Evolutionary conservation across 1,139 yeast genomes (phyloP), one percentile per base, ranked within the genome.

Genomic region (Kluyveromyces marxianus): DNA sequence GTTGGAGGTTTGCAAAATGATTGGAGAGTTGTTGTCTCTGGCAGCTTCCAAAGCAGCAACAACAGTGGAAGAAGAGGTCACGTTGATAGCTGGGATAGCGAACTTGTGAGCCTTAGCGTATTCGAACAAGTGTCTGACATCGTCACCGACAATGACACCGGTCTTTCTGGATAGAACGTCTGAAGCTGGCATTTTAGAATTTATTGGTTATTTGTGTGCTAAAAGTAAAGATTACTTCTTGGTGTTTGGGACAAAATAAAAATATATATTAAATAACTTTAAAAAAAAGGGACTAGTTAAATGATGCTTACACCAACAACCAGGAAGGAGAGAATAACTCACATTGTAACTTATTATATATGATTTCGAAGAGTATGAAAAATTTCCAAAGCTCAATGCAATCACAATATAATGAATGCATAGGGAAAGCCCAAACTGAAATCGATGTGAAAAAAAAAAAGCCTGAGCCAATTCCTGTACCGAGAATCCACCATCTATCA

Each of bases 121-220:
- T 71, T 84, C 83, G 74, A 90, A 92, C 68, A 92, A 81, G 61
- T 81, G 80, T 67, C 84, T 83, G 65, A 94, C 98, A 67, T 92
- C 98, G 65, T 90, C 97, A 67, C 99, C 99, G 75, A 86, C 94
- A 72, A 92, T 88, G 73, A 92, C 99, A 79, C 99, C 99, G 69
- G 92, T 67, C 76, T 92, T 89, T 76, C 89, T 82, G 67, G 79
- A 74, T 66, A 90, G 79, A 69, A 89, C 88, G 66, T 81, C 87
- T 63, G 68, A 68, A 56, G 68, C 71, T 69, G 74, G 74, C 75
- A 71, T 71, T 65, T 42, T 62, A 21, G n/a, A 7, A 26, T 8
- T 44, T 43, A 26, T 37, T n/a, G 34, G 30, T 8, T 39, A 29
- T 28, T 29, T 38, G 26, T 10, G 5, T 8, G 7, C 7, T 14